Base-by-base conservation (phyloP, 306 rosid species). In the Rubus idaeus region DNA sequence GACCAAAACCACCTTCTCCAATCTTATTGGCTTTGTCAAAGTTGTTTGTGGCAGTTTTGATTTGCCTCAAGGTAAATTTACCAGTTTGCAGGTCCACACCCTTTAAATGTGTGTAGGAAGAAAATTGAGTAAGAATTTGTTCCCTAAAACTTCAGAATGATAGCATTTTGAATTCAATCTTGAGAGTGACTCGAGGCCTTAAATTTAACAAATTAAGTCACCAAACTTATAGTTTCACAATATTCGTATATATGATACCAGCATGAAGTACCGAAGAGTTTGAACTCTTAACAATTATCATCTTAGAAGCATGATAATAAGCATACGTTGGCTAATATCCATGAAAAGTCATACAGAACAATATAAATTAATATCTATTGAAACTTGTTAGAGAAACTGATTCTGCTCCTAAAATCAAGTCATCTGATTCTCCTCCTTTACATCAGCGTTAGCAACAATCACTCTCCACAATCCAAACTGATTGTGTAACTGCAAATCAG, bases 1-100 rank as follows among this genome's bases (percentile, higher is more conserved):
- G 14, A 68, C 89, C 89, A 76, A 85, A 86, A 74, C 89, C 89
- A 10, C 89, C 89, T 77, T 86, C 89, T 18, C 86, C 89, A 57
- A 86, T 83, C 58, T 86, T 82, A 56, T 82, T 86, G 37, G 74
- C 66, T 26, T 3, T 45, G 70, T 80, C 79, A 80, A 86, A 83
- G 62, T 86, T 74, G 68, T 80, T 80, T 10, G 89, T 86, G 10
- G 89, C 89, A 13, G 42, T 80, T 70, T 62, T 83, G 57, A 86
- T 78, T 77, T 86, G 87, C 75, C 83, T 74, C 11, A 86, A 80
- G 47, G 83, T 81, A 74, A 83, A 86, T 10, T 3, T 69, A 55
- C 78, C 78, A 10, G 86, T 83, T 70, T 79, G 75, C 69, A 79
- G 14, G 75, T 75, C 78, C 44, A 75, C 62, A 10, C 68, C 78